Percentiles rank a stretch among this genome's conserved stretches.
These are phyloP conservation scores for Mycena kentingensis DNA, from an alignment of 768 basidiomycete species.

Conservation along the genomic window DNA sequence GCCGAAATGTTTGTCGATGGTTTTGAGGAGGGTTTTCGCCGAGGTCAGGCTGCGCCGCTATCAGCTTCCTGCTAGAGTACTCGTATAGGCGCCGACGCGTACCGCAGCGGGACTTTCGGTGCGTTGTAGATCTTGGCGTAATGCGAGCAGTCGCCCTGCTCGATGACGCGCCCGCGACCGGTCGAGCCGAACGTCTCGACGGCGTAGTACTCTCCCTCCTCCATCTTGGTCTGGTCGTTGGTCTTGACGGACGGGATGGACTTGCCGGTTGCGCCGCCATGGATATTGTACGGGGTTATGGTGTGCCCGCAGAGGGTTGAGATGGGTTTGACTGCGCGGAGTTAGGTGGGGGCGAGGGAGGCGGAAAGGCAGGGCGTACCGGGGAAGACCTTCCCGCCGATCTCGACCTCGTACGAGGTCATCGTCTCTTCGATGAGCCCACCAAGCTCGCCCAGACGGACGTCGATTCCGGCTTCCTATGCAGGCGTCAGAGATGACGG, in stretches of 20 bases:
- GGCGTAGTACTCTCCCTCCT: slow-evolving; percentile 98
- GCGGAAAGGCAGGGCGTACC: slow-evolving; percentile 54
- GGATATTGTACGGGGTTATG: slow-evolving; percentile 87
- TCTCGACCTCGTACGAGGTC: slow-evolving; percentile 97
- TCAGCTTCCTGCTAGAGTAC: slow-evolving; percentile 1
- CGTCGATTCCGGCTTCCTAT: slow-evolving; percentile 96
- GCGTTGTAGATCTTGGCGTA: slow-evolving; percentile 78
- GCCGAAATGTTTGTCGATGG: slow-evolving; percentile 91
- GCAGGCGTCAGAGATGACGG: slow-evolving; percentile 1
- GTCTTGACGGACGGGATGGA: slow-evolving; percentile 88
- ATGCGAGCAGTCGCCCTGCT: slow-evolving; percentile 93
- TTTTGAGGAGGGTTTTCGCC: slow-evolving; percentile 82
- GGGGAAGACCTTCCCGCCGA: slow-evolving; percentile 79
- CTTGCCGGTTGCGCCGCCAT: slow-evolving; percentile 70
- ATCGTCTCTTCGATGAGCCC: slow-evolving; percentile 96
- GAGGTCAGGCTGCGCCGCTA: slow-evolving; percentile 61
- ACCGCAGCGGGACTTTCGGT: slow-evolving; percentile 77
- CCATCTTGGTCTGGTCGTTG: slow-evolving; percentile 93
- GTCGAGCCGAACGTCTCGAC: slow-evolving; percentile 99
- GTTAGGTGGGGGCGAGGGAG: not conserved
- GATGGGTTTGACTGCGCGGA: slow-evolving; percentile 82
- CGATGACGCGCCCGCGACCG: slow-evolving; percentile 84
- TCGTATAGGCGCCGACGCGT: slow-evolving; percentile 22
- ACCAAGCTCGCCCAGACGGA: slow-evolving; percentile 88
- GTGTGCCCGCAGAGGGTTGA: slow-evolving; percentile 93